Conservation (phyloP, 2,329 filamentous ascomycete genomes). For the Dactylella cylindrospora region DNA sequence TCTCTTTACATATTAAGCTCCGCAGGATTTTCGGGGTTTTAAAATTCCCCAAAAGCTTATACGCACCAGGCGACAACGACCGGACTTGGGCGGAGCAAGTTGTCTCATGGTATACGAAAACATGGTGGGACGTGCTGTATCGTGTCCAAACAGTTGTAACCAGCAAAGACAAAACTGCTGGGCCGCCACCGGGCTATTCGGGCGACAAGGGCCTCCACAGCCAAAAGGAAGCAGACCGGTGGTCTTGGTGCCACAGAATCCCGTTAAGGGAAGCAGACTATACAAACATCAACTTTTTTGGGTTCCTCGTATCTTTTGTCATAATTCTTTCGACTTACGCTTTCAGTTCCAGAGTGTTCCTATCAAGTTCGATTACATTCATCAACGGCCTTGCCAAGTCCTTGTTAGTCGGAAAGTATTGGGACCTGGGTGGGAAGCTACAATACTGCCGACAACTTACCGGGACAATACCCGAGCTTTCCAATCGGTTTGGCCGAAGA, state of each 20-base stretch:
- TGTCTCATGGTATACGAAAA: slow-evolving; percentile 11
- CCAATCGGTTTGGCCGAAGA: neutral
- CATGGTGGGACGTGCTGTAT: neutral
- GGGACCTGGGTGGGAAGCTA: neutral
- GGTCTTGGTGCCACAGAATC: neutral
- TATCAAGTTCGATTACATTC: no score
- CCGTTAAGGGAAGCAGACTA: slow-evolving; percentile 2
- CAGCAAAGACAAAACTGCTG: neutral
- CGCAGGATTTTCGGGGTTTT: no score
- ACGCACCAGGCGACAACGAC: neutral
- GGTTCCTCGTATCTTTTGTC: neutral
- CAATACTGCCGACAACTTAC: neutral
- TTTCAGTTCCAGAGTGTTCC: neutral
- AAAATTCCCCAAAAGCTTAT: no score
- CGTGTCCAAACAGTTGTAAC: neutral
- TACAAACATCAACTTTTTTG: slow-evolving; percentile 9
- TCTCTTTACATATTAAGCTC: neutral
- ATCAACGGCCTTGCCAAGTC: neutral
- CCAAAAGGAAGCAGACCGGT: neutral
- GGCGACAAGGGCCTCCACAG: neutral
- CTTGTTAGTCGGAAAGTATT: neutral
- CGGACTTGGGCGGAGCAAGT: slow-evolving; percentile 3
- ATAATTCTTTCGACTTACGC: neutral
- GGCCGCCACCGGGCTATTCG: neutral
- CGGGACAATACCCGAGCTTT: neutral